Conservation (phyloP, 345 rosid species). For the Rubroshorea leprosula region DNA sequence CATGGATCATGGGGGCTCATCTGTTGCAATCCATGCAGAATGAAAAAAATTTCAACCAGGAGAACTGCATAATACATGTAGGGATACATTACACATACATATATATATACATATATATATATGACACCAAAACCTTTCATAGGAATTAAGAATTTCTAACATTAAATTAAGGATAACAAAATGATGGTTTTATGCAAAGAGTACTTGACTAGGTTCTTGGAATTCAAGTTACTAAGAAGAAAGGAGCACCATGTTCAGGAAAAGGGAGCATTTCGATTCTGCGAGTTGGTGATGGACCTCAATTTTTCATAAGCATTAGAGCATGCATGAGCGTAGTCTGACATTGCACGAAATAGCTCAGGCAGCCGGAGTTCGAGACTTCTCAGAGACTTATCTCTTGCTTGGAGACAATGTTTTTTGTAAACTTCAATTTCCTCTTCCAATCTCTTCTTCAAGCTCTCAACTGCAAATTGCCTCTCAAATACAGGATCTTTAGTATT, state of each 20-base stretch:
- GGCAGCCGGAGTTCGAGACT: constrained; percentile 74
- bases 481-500: constrained; percentile 52
- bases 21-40: too few species aligned
- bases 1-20: too few species aligned
- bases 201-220: not conserved
- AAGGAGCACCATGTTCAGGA: not conserved
- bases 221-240: constrained; percentile 2
- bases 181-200: not conserved
- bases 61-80: too few species aligned
- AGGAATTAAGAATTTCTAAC: not conserved
- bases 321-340: constrained; percentile 67
- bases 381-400: constrained; percentile 83
- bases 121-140: too few species aligned
- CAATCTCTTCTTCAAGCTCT: constrained; percentile 65
- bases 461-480: constrained; percentile 65
- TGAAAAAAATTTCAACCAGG: too few species aligned
- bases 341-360: constrained; percentile 75
- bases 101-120: too few species aligned
- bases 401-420: constrained; percentile 73
- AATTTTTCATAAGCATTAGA: constrained; percentile 58
- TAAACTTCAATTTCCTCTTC: constrained; percentile 68
- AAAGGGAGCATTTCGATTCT: constrained; percentile 24
- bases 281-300: constrained; percentile 36
- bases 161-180: not conserved
- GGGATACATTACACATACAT: too few species aligned